Evolutionary conservation across 805 yeast species (phyloP), one percentile per base, ranked within the genome.

Genomic region (Saccharomycopsis schoenii): DNA sequence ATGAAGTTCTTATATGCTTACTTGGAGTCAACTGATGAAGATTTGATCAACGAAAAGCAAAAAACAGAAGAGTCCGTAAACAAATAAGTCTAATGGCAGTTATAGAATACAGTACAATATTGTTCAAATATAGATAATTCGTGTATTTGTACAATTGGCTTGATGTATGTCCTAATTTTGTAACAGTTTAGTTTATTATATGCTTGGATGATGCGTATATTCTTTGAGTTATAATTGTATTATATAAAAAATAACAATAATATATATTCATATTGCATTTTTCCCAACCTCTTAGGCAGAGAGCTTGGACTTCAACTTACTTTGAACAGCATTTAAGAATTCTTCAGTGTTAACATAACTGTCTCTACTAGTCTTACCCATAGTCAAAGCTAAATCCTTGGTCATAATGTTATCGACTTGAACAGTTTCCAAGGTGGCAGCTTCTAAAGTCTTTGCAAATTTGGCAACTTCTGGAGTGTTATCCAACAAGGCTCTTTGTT

Each of bases 401-500:
- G 98, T 93, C 97, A 93, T 93, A 70, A 86, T 85, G 61, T 88
- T 88, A 71, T 89, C 97, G 40, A 77, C 75, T 64, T 82, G 83
- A 42, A 93, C 98, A 36, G 97, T 88, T 67, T 89, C 94, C 64
- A 89, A 76, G 56, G 93, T 89, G 59, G 97, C 96, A 71, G 80
- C 76, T 78, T 93, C 97, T 67, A 93, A 78, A 57, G 76, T 72
- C 68, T 88, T 79, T 65, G 89, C 98, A 72, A 93, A 93, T 67
- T 82, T 75, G 61, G 83, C 82, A 55, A 93, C 97, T 36, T 85
- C 94, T 17, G 96, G 94, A 52, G 97, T 91, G 59, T 76, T 75
- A 74, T 93, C 98, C 63, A 93, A 79, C 70, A 81, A 85, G 68
- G 97, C 98, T 77, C 98, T 88, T 77, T 92, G 97, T 66, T 84